Evolutionary conservation across 257 asterid species (phyloP).

Genomic region (Salvia hispanica): DNA sequence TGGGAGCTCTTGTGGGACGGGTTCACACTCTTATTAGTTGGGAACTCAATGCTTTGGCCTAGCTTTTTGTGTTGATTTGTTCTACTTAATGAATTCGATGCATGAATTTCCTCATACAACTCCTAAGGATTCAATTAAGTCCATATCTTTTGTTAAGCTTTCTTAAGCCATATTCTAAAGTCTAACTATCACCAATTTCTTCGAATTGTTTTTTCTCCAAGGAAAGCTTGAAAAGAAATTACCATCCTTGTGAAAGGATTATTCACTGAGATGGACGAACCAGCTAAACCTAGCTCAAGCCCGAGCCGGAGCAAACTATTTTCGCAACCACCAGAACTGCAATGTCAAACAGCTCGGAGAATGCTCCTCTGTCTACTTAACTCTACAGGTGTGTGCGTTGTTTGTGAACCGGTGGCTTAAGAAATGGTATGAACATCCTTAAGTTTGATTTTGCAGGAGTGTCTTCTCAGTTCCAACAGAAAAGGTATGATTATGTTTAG

Average conservation of each 20-base stretch:
- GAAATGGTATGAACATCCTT: slow-evolving; percentile 33
- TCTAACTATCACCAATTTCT: not conserved
- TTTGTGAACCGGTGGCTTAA: slow-evolving; percentile 4
- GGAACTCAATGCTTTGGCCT: too few species aligned
- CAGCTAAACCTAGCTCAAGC: slow-evolving; percentile 23
- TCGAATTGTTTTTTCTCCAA: not conserved
- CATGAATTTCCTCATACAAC: too few species aligned
- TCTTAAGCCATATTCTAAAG: not conserved
- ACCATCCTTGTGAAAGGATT: slow-evolving; percentile 14
- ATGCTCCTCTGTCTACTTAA: slow-evolving; percentile 68
- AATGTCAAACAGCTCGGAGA: slow-evolving; percentile 74
- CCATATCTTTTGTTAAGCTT: not conserved
- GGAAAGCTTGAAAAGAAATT: slow-evolving; percentile 11
- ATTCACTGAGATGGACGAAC: slow-evolving; percentile 24
- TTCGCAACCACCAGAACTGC: slow-evolving; percentile 33
- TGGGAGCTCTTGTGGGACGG: too few species aligned
- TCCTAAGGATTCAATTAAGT: not conserved
- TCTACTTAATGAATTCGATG: not conserved
- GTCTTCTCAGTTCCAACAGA: slow-evolving; percentile 58
- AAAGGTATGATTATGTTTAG: slow-evolving; percentile 37
- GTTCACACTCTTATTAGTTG: too few species aligned
- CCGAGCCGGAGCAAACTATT: too few species aligned
- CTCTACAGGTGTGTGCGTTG: slow-evolving; percentile 55
- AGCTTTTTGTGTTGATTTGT: too few species aligned
- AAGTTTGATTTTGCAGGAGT: slow-evolving; percentile 46